Base-by-base conservation (phyloP, 192 early-diverging fungal genomes). In the Entomortierella lignicola region DNA sequence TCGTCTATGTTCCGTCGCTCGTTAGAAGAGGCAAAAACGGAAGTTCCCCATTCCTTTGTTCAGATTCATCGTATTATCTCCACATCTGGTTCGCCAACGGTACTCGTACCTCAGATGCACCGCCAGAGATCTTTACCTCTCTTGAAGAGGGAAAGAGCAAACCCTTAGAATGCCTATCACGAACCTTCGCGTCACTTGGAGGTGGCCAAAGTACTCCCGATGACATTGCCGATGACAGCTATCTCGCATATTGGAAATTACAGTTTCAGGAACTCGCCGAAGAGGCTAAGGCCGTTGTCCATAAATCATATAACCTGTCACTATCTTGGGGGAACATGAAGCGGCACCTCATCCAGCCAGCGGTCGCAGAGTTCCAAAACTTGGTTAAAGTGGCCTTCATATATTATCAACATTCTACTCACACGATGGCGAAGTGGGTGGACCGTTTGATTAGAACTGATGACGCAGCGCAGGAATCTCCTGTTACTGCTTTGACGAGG, bases 41-140 rank as follows among this genome's bases (percentile, higher is more conserved):
- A 15, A 11, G 11, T 6, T 66, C 62, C 12, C 54, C 54, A 8
- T 63, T 55, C 47, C 25, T 57, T 17, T 69, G 61, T 30, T 39
- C 47, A 20, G 48, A 66, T 42, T 17, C 43, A n/a, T 26, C 61
- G 0, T 66, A 70, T 25, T 79, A 66, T 31, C 48, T 79, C 4
- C 75, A 79, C n/a, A 13, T 79, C 25, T 79, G 75, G 75, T 79
- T 79, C 60, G 62, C 67, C 8, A 79, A 79, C 34, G 75, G 75
- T 2, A 79, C 75, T 21, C 54, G 67, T 8, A 37, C 52, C 27
- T 58, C 44, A 13, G 32, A 61, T 13, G 15, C 43, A 7, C 59
- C 75, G 6, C 44, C 50, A 34, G 75, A 79, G 32, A 69, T 77
- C 39, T 79, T 79, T 42, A 69, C 74, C 29, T 44, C 26, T 15